Evolutionary conservation across 1,284 basidiomycete species (phyloP).

Genomic region (Amylostereum areolatum): DNA sequence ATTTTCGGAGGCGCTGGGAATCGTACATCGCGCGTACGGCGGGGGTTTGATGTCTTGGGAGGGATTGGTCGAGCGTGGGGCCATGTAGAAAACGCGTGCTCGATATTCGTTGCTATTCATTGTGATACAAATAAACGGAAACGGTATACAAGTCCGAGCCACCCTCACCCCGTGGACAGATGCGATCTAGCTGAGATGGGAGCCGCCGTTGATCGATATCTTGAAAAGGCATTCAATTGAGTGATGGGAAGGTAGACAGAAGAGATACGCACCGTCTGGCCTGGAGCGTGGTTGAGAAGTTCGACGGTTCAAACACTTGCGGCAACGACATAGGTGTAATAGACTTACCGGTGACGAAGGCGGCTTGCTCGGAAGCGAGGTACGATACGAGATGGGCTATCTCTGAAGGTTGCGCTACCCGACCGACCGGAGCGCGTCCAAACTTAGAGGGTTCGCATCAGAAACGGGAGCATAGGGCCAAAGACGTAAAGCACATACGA

Average conservation of each 20-base stretch:
- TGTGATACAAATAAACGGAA: too few species aligned
- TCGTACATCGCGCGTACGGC: too few species aligned
- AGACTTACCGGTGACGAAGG: slow-evolving; percentile 18
- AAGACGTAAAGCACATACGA: background rate
- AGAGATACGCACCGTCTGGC: slow-evolving; percentile 4
- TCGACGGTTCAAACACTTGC: background rate
- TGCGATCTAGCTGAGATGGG: slow-evolving; percentile 1
- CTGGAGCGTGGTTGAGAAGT: background rate
- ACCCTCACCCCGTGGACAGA: background rate
- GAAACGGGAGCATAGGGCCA: background rate
- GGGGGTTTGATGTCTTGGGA: too few species aligned
- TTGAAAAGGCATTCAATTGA: background rate
- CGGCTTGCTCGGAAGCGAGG: slow-evolving; percentile 16
- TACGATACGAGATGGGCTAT: slow-evolving; percentile 19
- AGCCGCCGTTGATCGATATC: slow-evolving; percentile 9
- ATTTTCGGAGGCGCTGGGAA: too few species aligned
- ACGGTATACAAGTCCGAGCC: too few species aligned
- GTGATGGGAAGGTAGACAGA: background rate
- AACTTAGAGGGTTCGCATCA: background rate
- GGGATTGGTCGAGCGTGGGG: too few species aligned
- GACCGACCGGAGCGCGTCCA: slow-evolving; percentile 6
- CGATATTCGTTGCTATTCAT: too few species aligned
- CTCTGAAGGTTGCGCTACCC: slow-evolving; percentile 16
- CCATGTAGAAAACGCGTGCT: too few species aligned
- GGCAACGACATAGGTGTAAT: background rate